These are phyloP conservation scores for Setaria viridis DNA, from an alignment of 202 grass and related monocot genomes.

Conservation along the genomic window DNA sequence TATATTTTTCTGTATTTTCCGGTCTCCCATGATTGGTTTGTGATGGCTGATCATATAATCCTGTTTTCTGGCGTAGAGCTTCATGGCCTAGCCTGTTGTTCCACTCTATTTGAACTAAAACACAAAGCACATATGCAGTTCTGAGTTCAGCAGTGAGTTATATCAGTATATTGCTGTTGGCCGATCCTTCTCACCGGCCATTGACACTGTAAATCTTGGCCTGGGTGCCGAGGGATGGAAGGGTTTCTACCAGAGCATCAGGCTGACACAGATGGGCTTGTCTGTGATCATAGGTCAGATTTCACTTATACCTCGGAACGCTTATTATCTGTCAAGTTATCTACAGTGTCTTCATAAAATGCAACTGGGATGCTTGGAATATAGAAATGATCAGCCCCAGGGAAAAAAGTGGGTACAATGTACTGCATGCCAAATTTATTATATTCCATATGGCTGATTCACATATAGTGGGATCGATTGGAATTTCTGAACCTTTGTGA, in stretches of 20 bases:
- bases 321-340: neutral
- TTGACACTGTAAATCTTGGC: conserved; percentile 13
- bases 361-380: neutral
- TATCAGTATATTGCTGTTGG: conserved; percentile 42
- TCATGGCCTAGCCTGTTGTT: neutral
- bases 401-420: neutral
- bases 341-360: neutral
- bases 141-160: neutral
- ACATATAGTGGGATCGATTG: neutral
- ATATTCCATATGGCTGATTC: neutral
- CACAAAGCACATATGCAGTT: neutral
- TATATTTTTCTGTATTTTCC: neutral
- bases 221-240: conserved; percentile 56
- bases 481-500: neutral
- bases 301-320: neutral
- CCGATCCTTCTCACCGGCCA: conserved; percentile 60
- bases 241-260: conserved; percentile 81
- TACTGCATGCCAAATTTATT: too few relatives aligned
- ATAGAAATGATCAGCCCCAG: neutral
- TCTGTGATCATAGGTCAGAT: conserved; percentile 67
- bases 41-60: neutral
- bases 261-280: conserved; percentile 71
- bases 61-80: neutral
- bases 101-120: neutral
- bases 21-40: neutral